Base-by-base conservation (phyloP, 805 yeast genomes). In the Candida hungchunana region DNA sequence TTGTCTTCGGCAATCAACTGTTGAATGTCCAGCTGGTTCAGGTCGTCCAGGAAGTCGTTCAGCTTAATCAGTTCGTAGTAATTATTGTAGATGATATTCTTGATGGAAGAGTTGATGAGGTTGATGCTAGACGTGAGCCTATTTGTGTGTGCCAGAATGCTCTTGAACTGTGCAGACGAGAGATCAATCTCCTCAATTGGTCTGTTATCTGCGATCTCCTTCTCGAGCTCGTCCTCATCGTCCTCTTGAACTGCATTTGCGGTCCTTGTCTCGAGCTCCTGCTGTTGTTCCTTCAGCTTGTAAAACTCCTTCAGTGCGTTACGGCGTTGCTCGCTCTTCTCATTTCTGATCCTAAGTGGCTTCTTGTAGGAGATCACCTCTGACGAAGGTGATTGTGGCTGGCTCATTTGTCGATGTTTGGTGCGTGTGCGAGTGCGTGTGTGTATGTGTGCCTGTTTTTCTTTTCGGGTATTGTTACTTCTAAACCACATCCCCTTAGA, bases 41-140 rank as follows among this genome's bases (percentile, higher is more conserved):
- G 38, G 23, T 60, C 64, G 36, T 54, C 56, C 34, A 82, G 58
- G 4, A 79, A 71, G 31, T 77, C 74, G 47, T 77, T 79, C 40
- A 82, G 71, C 48, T 79, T 78, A 50, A 82, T 79, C 44, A 82
- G 60, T 42, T 82, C 89, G 54, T 77, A 79, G 63, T 82, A 82
- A 50, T 82, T 82, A 56, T 82, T 84, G 56, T 82, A 82, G 9
- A 82, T 78, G 27, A 82, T 79, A 19, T 82, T 74, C 48, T 82
- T 82, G 44, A 79, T 79, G 30, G 74, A 77, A 48, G 75, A 71
- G 41, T 75, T 78, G 34, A 71, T 75, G 12, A 73, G 55, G 39
- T 72, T 74, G 37, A 77, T 60, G 34, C 66, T 63, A 20, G 64
- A 64, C 17, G 69, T 65, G 7, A 75, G 62, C 9, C 44, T 53